A percentile compares a stretch with the other conserved stretches of the same genome.
phyloP scores from a whole-genome alignment of 2,329 filamentous ascomycete species.

The Thyridium curvatum region DNA sequence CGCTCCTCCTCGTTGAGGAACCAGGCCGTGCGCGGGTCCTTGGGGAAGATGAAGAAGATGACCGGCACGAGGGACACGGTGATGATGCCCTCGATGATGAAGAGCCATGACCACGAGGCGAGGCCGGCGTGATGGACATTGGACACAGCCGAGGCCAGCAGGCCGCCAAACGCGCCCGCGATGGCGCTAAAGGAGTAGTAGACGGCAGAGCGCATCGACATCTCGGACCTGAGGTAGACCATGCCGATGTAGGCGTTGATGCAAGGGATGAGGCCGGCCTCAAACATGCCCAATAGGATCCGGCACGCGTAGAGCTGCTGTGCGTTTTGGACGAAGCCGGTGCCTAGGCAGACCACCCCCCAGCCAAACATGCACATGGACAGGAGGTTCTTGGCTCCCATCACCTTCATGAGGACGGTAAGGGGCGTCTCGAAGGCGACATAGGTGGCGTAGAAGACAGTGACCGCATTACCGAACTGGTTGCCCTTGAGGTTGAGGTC shows the following conservation, averaged over 20 bases:
- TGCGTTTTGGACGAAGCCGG: slow-evolving; percentile 8
- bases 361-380: slow-evolving; percentile 14
- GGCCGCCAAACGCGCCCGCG: slow-evolving; percentile 23
- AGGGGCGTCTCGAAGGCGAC: slow-evolving; percentile 19
- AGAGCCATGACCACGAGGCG: slow-evolving; percentile 30
- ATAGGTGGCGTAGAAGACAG: slow-evolving; percentile 22
- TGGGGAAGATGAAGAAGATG: slow-evolving; percentile 18
- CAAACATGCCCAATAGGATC: slow-evolving; percentile 1
- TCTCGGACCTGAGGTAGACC: slow-evolving; percentile 25
- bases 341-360: slow-evolving; percentile 17
- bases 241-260: slow-evolving; percentile 23
- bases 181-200: slow-evolving; percentile 23
- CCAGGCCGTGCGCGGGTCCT: slow-evolving; percentile 18
- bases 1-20: slow-evolving; percentile 17
- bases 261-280: slow-evolving; percentile 29
- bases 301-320: slow-evolving; percentile 1
- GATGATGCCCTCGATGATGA: slow-evolving; percentile 31
- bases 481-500: slow-evolving; percentile 21
- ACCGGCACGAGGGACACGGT: slow-evolving; percentile 26
- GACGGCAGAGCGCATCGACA: slow-evolving; percentile 20
- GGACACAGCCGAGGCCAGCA: slow-evolving; percentile 24
- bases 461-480: slow-evolving; percentile 22
- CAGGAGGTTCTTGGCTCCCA: slow-evolving; percentile 23
- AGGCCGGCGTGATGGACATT: slow-evolving; percentile 19
- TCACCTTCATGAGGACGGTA: slow-evolving; percentile 21